These are phyloP conservation scores for Torulaspora maleeae DNA, from an alignment of 805 yeast species.

Conservation along the genomic window DNA sequence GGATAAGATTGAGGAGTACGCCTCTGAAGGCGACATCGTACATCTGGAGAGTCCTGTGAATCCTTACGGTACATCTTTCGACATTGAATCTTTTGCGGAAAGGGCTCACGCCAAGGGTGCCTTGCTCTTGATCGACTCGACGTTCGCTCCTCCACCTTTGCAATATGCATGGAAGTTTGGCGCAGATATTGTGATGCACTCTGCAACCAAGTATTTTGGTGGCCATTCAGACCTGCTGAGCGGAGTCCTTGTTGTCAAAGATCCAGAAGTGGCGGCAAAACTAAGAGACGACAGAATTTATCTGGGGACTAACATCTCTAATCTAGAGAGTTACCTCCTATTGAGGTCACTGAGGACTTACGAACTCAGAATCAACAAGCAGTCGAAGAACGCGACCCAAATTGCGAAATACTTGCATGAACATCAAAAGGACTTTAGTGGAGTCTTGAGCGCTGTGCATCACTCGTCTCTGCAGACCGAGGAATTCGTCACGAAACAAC, in stretches of 20 bases:
- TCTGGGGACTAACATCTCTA: slow-evolving; percentile 76
- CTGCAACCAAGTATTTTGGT: slow-evolving; percentile 90
- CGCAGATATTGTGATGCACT: slow-evolving; percentile 86
- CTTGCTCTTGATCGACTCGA: slow-evolving; percentile 66
- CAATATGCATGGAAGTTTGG: slow-evolving; percentile 77
- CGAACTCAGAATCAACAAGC: slow-evolving; percentile 64
- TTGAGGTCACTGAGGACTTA: slow-evolving; percentile 77
- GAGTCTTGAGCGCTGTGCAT: slow-evolving; percentile 48
- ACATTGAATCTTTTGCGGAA: slow-evolving; percentile 57
- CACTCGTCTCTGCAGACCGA: slow-evolving; percentile 81
- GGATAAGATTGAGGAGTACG: slow-evolving; percentile 47
- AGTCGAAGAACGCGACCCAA: slow-evolving; percentile 55
- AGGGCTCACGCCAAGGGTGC: slow-evolving; percentile 80
- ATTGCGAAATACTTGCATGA: slow-evolving; percentile 57
- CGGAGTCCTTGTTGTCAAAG: slow-evolving; percentile 70
- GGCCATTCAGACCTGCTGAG: slow-evolving; percentile 93
- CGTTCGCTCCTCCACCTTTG: slow-evolving; percentile 92
- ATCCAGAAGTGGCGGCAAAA: slow-evolving; percentile 40
- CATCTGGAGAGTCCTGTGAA: slow-evolving; percentile 88
- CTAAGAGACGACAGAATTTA: slow-evolving; percentile 60
- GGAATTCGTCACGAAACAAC: slow-evolving; percentile 58
- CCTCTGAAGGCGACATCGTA: slow-evolving; percentile 62
- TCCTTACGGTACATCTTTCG: slow-evolving; percentile 67
- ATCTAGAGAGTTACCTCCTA: slow-evolving; percentile 68
- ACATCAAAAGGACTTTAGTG: slow-evolving; percentile 42